Conservation (phyloP, 148 eudicot genomes). For the Fagopyrum esculentum region DNA sequence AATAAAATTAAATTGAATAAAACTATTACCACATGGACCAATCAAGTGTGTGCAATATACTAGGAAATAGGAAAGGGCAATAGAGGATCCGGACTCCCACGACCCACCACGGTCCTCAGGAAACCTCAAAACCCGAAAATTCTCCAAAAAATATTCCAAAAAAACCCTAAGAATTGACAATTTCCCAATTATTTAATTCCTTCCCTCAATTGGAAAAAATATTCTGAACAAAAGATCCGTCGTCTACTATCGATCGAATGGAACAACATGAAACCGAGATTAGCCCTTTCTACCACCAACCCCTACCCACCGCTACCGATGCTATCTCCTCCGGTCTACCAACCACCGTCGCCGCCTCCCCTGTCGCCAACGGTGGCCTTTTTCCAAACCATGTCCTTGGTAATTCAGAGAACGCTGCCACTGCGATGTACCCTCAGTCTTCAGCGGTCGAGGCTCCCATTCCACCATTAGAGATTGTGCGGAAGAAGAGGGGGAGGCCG, state of each 20-base stretch:
- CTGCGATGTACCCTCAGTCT: conserved; percentile 30
- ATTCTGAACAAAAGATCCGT: conserved; percentile 15
- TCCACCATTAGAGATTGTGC: conserved; percentile 31
- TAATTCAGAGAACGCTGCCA: conserved; percentile 5
- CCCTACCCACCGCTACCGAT: conserved; percentile 18
- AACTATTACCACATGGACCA: no score
- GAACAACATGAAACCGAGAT: conserved; percentile 49
- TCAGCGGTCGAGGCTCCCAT: conserved; percentile 32
- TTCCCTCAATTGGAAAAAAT: conserved; percentile 7
- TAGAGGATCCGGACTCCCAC: background rate
- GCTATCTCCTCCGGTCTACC: conserved; percentile 12
- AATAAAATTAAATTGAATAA: no score
- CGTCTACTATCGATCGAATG: conserved; percentile 23
- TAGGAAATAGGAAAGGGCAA: no score
- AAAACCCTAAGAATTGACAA: conserved; percentile 10
- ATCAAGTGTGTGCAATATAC: no score
- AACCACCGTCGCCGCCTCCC: conserved; percentile 12
- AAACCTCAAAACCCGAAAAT: conserved; percentile 6
- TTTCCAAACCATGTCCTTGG: conserved; percentile 17
- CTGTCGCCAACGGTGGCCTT: conserved; percentile 29
- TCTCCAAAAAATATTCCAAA: conserved; percentile 6
- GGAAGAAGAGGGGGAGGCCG: conserved; percentile 62
- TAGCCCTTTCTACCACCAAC: conserved; percentile 48
- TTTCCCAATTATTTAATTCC: conserved; percentile 10
- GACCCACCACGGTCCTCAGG: background rate